Conservation (phyloP, 2,329 filamentous ascomycete species). For the Alternaria atra region DNA sequence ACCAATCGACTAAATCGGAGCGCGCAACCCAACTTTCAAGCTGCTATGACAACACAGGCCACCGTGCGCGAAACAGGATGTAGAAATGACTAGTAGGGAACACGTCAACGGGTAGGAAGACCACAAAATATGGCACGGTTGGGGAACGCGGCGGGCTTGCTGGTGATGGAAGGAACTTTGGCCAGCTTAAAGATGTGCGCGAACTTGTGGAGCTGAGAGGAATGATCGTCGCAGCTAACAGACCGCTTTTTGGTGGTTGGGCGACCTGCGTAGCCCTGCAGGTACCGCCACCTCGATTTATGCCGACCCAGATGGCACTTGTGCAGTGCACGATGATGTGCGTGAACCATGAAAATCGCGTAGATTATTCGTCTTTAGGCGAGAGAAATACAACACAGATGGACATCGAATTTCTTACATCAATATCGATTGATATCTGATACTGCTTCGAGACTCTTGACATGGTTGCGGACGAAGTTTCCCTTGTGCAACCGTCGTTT, state of each 20-base stretch:
- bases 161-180: slow-evolving; percentile 10
- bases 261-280: slow-evolving; percentile 28
- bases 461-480: not conserved
- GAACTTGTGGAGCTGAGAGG: slow-evolving; percentile 38
- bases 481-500: slow-evolving; percentile 10
- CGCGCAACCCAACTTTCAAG: not conserved
- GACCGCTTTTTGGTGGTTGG: slow-evolving; percentile 35
- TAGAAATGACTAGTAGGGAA: slow-evolving; percentile 2
- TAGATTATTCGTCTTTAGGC: slow-evolving; percentile 1
- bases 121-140: slow-evolving; percentile 26
- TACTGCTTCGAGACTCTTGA: not conserved
- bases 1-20: slow-evolving; percentile 1
- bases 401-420: not conserved
- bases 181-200: slow-evolving; percentile 25
- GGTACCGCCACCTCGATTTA: slow-evolving; percentile 24
- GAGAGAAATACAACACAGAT: not conserved
- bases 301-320: slow-evolving; percentile 16
- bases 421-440: not conserved
- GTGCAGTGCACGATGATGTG: slow-evolving; percentile 30
- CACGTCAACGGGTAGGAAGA: slow-evolving; percentile 5
- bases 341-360: slow-evolving; percentile 26
- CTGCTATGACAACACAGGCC: slow-evolving; percentile 2
- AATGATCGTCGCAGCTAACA: slow-evolving; percentile 29
- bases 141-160: slow-evolving; percentile 14
- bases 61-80: slow-evolving; percentile 1